Conservation (phyloP, 768 basidiomycete species). For the Tubosaeta sp. region DNA sequence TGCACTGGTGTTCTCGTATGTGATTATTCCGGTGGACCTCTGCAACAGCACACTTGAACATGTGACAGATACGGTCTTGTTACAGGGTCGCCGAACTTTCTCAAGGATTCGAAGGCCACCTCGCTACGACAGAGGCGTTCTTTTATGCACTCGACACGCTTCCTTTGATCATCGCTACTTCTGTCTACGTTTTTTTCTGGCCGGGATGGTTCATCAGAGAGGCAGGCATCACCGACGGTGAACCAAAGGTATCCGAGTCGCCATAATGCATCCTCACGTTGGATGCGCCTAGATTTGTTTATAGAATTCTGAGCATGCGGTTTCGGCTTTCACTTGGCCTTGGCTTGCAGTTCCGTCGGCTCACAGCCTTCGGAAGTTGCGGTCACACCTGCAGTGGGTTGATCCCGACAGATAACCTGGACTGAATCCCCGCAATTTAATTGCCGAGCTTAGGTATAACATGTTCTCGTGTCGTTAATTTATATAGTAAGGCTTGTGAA, state of each 20-base stretch:
- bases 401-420: not conserved
- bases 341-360: not conserved
- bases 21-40: not conserved
- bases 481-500: no score
- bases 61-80: slow-evolving; percentile 53
- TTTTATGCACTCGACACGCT: slow-evolving; percentile 70
- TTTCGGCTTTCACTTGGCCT: not conserved
- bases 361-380: not conserved
- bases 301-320: no score
- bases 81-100: slow-evolving; percentile 60
- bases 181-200: slow-evolving; percentile 58
- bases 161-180: slow-evolving; percentile 58
- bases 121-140: slow-evolving; percentile 53
- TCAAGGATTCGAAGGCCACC: slow-evolving; percentile 55
- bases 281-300: no score
- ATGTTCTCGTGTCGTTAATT: no score
- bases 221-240: not conserved
- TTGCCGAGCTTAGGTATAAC: no score
- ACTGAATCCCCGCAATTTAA: no score
- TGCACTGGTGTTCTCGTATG: slow-evolving; percentile 61
- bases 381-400: no score
- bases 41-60: not conserved
- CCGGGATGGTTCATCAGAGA: slow-evolving; percentile 50
- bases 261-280: not conserved
- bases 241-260: slow-evolving; percentile 25